phyloP scores from a whole-genome alignment of 192 early-diverging fungal genomes.

The Rhizophagus prolifer region DNA sequence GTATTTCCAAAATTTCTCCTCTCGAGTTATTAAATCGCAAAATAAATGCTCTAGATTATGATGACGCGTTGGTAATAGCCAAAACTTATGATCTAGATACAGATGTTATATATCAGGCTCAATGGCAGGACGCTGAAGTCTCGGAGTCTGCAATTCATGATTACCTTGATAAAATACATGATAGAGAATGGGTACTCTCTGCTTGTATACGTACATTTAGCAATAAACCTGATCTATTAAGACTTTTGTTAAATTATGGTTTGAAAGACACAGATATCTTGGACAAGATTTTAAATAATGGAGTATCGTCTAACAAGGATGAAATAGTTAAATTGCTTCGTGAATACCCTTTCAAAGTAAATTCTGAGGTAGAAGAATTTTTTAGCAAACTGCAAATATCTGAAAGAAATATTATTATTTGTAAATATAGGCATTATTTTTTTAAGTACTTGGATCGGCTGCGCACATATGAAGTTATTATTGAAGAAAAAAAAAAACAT shows the following conservation, averaged over 20 bases:
- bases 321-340: constrained; percentile 33
- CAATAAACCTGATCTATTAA: constrained; percentile 34
- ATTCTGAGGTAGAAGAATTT: background rate
- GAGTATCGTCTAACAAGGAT: constrained; percentile 26
- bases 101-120: constrained; percentile 64
- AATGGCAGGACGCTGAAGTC: constrained; percentile 49
- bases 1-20: constrained; percentile 44
- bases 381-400: constrained; percentile 26
- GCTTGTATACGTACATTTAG: constrained; percentile 48
- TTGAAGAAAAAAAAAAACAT: constrained; percentile 23
- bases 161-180: constrained; percentile 48
- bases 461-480: constrained; percentile 59
- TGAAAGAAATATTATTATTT: constrained; percentile 41
- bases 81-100: constrained; percentile 48
- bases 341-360: constrained; percentile 19
- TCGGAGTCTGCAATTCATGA: constrained; percentile 39
- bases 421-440: constrained; percentile 53
- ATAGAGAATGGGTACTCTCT: constrained; percentile 60
- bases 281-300: constrained; percentile 38
- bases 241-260: constrained; percentile 53
- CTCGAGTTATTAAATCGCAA: constrained; percentile 55
- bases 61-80: constrained; percentile 58
- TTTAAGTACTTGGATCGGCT: constrained; percentile 65
- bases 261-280: constrained; percentile 49
- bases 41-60: constrained; percentile 51